Evolutionary conservation across 345 rosid species (phyloP), one percentile per base, ranked within the genome.

Genomic region (Salix caprea): DNA sequence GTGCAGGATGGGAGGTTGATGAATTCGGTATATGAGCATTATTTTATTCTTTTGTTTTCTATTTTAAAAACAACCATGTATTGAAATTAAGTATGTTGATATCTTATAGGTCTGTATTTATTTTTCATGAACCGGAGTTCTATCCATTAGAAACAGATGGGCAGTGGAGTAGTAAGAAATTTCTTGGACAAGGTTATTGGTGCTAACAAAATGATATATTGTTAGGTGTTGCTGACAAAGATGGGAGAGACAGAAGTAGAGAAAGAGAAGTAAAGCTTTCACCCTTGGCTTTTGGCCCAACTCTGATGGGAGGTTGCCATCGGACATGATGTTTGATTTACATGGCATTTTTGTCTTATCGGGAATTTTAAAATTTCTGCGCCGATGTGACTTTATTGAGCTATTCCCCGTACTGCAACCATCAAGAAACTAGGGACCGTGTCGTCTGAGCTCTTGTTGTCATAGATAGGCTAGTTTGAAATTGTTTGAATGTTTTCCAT

Each of bases 1-100:
- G 99, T 82, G 97, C 99, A 15, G 99, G 99, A 40, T 96, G 99
- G 99, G 90, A 91, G 75, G 97, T 93, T 73, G 99, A 93, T 79
- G 98, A 93, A 72, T 80, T 93, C 84, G 99, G 99, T 91, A 75
- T 56, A 42, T 72, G 21, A 1, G 42, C n/a, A 34, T 76, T 74
- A 2, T 60, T 52, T 56, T 73, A 44, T 10, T 26, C 34, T 28
- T 24, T 26, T n/a, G 50, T 62, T 67, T 10, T 18, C 16, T 36
- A 44, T 54, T 23, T 34, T 14, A 34, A 7, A 48, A 7, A 50
- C 52, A 48, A 4, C 30, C 30, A 14, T 37, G 37, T 54, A 9
- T 34, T 54, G 34, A 30, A 23, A 2, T 71, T 8, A 21, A 30
- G 40, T 18, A 23, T 21, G 56, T 2, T 56, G 28, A n/a, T 34